phyloP scores from a whole-genome alignment of 2,329 filamentous ascomycete species.

The Lachnellula suecica region DNA sequence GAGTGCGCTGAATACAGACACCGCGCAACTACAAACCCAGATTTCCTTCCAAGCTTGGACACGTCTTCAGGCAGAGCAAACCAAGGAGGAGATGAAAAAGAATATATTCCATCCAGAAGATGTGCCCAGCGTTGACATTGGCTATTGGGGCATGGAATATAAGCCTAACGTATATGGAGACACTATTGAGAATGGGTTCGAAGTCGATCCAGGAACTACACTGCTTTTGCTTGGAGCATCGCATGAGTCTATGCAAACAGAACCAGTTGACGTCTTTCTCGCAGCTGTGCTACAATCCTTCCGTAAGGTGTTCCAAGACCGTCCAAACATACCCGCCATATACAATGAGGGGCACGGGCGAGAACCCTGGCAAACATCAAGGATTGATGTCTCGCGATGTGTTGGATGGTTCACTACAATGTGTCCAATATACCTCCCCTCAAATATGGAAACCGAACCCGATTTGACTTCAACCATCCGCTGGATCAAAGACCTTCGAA shows the following conservation, averaged over 20 bases:
- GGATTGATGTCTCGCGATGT: conserved; percentile 38
- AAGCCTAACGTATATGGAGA: conserved; percentile 35
- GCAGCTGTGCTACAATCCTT: conserved; percentile 37
- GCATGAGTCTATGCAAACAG: conserved; percentile 34
- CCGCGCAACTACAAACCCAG: conserved; percentile 7
- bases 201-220: conserved; percentile 39
- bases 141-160: conserved; percentile 39
- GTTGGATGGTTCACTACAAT: conserved; percentile 48
- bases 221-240: conserved; percentile 25
- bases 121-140: conserved; percentile 29
- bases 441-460: neutral
- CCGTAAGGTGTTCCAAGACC: conserved; percentile 32
- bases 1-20: conserved; percentile 13
- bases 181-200: conserved; percentile 30
- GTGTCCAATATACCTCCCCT: conserved; percentile 32
- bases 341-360: conserved; percentile 44
- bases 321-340: conserved; percentile 31
- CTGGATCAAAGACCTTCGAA: conserved; percentile 37
- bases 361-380: conserved; percentile 33
- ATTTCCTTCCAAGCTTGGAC: conserved; percentile 39
- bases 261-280: conserved; percentile 40
- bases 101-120: conserved; percentile 29
- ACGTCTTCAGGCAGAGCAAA: conserved; percentile 32
- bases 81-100: conserved; percentile 23
- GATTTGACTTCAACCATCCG: conserved; percentile 13